These are phyloP conservation scores for Diutina sp. DNA, from an alignment of 1,139 yeast species.

Conservation along the genomic window DNA sequence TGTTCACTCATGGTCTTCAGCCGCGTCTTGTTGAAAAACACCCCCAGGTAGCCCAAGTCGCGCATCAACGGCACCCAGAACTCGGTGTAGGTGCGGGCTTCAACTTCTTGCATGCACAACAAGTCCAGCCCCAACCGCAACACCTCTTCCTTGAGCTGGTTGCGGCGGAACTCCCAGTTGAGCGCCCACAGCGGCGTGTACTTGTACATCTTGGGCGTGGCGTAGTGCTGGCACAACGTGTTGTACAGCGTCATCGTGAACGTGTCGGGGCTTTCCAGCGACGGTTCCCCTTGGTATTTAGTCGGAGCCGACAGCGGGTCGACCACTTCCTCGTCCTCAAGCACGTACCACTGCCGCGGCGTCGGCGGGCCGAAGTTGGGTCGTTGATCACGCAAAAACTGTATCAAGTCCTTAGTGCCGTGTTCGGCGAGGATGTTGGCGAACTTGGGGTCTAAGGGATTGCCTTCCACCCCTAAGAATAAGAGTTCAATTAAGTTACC, in stretches of 20 bases:
- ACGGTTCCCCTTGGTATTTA: constrained; percentile 12
- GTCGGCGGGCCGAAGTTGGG: constrained; percentile 54
- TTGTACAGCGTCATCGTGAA: constrained; percentile 83
- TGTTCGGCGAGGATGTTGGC: constrained; percentile 63
- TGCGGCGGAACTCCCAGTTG: constrained; percentile 85
- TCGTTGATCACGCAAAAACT: constrained; percentile 70
- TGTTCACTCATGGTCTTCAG: constrained; percentile 81
- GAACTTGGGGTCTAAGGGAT: constrained; percentile 58
- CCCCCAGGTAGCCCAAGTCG: constrained; percentile 66
- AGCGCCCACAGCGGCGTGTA: constrained; percentile 97
- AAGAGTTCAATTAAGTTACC: constrained; percentile 80
- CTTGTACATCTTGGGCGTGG: constrained; percentile 82
- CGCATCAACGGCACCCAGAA: constrained; percentile 72
- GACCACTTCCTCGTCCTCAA: constrained; percentile 59
- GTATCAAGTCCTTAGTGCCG: constrained; percentile 77
- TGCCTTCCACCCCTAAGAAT: constrained; percentile 88
- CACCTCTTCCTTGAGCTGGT: constrained; percentile 61
- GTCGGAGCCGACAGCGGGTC: constrained; percentile 22
- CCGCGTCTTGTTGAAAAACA: constrained; percentile 79
- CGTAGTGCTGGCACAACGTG: constrained; percentile 90
- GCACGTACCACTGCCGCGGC: constrained; percentile 71
- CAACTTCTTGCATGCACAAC: constrained; percentile 91
- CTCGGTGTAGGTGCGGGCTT: constrained; percentile 73
- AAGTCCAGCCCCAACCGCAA: constrained; percentile 56
- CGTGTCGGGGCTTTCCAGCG: constrained; percentile 7